phyloP scores from a whole-genome alignment of 805 yeast genomes.

The Scheffersomyces ergatensis region DNA sequence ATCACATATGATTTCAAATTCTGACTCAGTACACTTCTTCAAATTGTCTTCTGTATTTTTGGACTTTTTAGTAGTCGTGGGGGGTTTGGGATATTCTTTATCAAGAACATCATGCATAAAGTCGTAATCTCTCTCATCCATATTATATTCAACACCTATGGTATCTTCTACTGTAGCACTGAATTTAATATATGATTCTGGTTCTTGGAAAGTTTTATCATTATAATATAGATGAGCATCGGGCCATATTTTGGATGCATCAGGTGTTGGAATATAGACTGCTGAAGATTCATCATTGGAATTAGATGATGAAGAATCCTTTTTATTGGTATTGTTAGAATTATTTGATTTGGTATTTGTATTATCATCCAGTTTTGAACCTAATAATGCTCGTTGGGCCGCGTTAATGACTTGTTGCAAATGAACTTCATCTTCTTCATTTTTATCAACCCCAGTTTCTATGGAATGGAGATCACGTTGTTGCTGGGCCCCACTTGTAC shows the following conservation, averaged over 20 bases:
- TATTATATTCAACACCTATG: slow-evolving; percentile 76
- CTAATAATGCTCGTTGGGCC: slow-evolving; percentile 58
- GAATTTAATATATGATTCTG: slow-evolving; percentile 79
- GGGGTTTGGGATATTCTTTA: slow-evolving; percentile 27
- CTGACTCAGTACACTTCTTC: slow-evolving; percentile 64
- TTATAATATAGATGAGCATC: slow-evolving; percentile 73
- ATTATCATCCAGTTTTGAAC: slow-evolving; percentile 34
- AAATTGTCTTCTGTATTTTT: slow-evolving; percentile 14
- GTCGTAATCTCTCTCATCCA: slow-evolving; percentile 86
- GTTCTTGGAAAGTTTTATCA: slow-evolving; percentile 60
- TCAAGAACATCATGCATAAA: slow-evolving; percentile 49
- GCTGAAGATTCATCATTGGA: slow-evolving; percentile 20
- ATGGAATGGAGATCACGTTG: slow-evolving; percentile 86
- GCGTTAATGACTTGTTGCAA: slow-evolving; percentile 87
- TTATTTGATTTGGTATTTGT: slow-evolving; percentile 19
- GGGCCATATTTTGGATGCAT: slow-evolving; percentile 80
- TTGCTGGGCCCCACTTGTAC: slow-evolving; percentile 47
- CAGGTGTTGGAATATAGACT: slow-evolving; percentile 94
- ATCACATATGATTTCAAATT: slow-evolving; percentile 77
- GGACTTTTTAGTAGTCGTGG: slow-evolving; percentile 4
- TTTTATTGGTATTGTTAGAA: slow-evolving; percentile 2
- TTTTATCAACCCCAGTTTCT: slow-evolving; percentile 97
- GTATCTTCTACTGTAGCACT: slow-evolving; percentile 97
- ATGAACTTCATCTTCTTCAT: slow-evolving; percentile 96
- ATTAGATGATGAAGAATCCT: background rate